Conservation (phyloP, 805 yeast species). For the Candida germanica region DNA sequence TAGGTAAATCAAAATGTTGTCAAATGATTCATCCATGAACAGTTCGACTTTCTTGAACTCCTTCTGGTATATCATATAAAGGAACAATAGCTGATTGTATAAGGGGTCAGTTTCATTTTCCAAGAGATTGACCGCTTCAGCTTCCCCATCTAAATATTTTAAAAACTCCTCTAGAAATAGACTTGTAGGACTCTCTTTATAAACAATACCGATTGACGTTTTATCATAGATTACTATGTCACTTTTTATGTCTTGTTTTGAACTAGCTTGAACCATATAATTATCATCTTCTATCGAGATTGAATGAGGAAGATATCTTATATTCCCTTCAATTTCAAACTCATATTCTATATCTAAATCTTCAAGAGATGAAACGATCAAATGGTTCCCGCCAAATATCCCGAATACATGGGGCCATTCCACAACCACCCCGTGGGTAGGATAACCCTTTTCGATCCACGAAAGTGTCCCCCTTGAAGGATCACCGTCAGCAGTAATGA, state of each 20-base stretch:
- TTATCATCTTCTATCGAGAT: constrained; percentile 5
- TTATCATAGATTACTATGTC: neutral
- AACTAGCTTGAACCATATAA: constrained; percentile 7
- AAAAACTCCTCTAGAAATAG: constrained; percentile 6
- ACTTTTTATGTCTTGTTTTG: constrained; percentile 3
- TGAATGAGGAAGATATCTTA: constrained; percentile 1
- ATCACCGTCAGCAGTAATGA: constrained; percentile 36
- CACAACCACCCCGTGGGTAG: constrained; percentile 29
- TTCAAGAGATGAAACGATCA: constrained; percentile 16
- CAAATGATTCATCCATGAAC: neutral
- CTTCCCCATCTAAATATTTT: constrained; percentile 2
- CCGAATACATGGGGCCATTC: constrained; percentile 39
- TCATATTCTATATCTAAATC: constrained; percentile 17
- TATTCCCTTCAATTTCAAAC: constrained; percentile 5
- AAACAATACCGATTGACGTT: neutral
- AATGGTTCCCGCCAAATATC: constrained; percentile 19
- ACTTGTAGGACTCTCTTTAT: constrained; percentile 2
- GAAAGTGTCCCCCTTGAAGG: constrained; percentile 41
- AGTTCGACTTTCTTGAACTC: constrained; percentile 6
- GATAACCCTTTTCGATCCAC: constrained; percentile 36
- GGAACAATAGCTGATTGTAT: constrained; percentile 9
- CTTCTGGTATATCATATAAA: constrained; percentile 5
- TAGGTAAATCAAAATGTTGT: constrained; percentile 5
- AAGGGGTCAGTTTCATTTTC: constrained; percentile 8
- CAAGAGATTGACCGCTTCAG: neutral